Conservation (phyloP, 2,329 filamentous ascomycete species). For the Cadophora gregata region DNA sequence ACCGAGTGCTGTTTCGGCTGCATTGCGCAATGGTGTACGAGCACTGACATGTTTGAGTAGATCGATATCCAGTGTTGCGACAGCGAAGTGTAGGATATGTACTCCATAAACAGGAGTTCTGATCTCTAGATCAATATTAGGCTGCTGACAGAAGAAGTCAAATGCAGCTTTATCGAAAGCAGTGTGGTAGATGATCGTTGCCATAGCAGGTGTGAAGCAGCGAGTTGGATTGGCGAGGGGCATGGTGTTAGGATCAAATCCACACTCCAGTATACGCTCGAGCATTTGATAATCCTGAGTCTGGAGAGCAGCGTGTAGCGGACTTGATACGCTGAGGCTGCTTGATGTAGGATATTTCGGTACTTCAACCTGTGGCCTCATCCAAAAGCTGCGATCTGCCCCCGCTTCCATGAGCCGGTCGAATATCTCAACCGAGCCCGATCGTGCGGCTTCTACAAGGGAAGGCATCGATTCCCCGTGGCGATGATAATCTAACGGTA, state of each 20-base stretch:
- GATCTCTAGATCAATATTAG: slow-evolving; percentile 30
- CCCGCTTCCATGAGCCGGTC: slow-evolving; percentile 20
- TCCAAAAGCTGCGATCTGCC: slow-evolving; percentile 25
- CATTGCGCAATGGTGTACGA: slow-evolving; percentile 24
- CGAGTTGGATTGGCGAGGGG: slow-evolving; percentile 32
- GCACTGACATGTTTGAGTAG: slow-evolving; percentile 27
- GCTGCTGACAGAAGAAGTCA: slow-evolving; percentile 24
- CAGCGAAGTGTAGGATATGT: slow-evolving; percentile 35
- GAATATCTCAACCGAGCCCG: slow-evolving; percentile 28
- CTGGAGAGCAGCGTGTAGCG: slow-evolving; percentile 30
- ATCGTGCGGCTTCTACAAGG: slow-evolving; percentile 29
- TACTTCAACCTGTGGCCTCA: slow-evolving; percentile 24
- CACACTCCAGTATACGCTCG: slow-evolving; percentile 25
- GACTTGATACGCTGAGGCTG: slow-evolving; percentile 31
- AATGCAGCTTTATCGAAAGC: slow-evolving; percentile 28
- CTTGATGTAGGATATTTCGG: slow-evolving; percentile 26
- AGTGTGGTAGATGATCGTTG: slow-evolving; percentile 26
- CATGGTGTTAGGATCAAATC: slow-evolving; percentile 35
- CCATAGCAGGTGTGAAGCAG: slow-evolving; percentile 34
- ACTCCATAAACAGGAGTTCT: slow-evolving; percentile 32
- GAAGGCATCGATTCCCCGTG: slow-evolving; percentile 29
- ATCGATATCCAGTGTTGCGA: slow-evolving; percentile 31
- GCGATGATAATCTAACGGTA: slow-evolving; percentile 19
- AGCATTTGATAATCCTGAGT: slow-evolving; percentile 25
- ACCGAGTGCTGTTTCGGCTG: slow-evolving; percentile 30